Evolutionary conservation across 495 filamentous ascomycete genomes (phyloP).

Genomic region (Rostrohypoxylon terebratum): DNA sequence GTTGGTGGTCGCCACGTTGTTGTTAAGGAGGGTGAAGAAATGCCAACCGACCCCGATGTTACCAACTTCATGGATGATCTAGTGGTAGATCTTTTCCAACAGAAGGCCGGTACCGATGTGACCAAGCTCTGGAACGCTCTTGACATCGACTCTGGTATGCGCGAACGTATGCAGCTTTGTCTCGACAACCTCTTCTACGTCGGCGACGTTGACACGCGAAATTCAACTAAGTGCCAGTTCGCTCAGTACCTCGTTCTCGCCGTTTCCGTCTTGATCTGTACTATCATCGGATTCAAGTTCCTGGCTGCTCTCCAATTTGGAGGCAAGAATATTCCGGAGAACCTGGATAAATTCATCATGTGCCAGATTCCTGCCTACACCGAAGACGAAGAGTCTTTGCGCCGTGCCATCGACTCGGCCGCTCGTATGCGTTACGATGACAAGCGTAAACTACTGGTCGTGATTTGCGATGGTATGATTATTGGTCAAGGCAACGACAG

Average conservation of each 20-base stretch:
- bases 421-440: conserved; percentile 98
- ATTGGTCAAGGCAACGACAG: conserved; percentile 98
- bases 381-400: conserved; percentile 96
- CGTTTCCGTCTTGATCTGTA: conserved; percentile 83
- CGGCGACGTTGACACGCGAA: conserved; percentile 90
- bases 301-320: conserved; percentile 94
- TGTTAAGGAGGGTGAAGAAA: conserved; percentile 62
- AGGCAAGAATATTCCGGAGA: conserved; percentile 89
- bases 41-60: conserved; percentile 63
- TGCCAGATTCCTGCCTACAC: conserved; percentile 98
- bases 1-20: conserved; percentile 76
- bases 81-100: conserved; percentile 81
- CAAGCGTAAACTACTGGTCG: conserved; percentile 93
- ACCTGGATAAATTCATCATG: conserved; percentile 98
- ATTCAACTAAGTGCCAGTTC: conserved; percentile 86
- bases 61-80: conserved; percentile 84
- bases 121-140: conserved; percentile 84
- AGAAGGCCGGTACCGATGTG: conserved; percentile 80
- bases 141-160: conserved; percentile 63
- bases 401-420: conserved; percentile 95
- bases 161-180: conserved; percentile 80
- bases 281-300: conserved; percentile 95
- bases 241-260: conserved; percentile 91
- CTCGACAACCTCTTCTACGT: conserved; percentile 96
- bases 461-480: conserved; percentile 99